A percentile compares a stretch with the other conserved stretches of the same genome.
phyloP scores from a whole-genome alignment of 2,329 filamentous ascomycete species.

The Amesomyces nigricolor region DNA sequence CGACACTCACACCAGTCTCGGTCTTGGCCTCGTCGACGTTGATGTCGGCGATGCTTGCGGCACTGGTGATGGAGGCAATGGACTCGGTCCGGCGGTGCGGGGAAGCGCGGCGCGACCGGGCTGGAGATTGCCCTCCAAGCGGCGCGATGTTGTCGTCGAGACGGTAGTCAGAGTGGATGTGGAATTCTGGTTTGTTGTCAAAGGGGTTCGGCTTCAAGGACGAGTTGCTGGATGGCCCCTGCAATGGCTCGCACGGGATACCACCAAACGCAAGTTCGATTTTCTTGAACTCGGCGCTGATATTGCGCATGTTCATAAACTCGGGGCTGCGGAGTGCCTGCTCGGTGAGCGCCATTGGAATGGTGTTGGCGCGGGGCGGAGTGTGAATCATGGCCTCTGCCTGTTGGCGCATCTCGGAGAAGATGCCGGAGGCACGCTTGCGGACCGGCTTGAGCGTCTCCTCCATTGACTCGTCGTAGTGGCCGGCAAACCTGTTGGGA shows the following conservation, averaged over 20 bases:
- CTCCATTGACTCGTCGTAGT: conserved; percentile 61
- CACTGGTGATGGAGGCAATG: conserved; percentile 51
- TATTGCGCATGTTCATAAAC: conserved; percentile 44
- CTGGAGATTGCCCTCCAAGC: conserved; percentile 19
- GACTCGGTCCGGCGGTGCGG: conserved; percentile 55
- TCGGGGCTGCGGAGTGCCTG: conserved; percentile 51
- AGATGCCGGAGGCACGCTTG: conserved; percentile 45
- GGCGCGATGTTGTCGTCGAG: conserved; percentile 18
- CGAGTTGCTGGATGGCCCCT: conserved; percentile 47
- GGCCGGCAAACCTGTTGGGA: conserved; percentile 51
- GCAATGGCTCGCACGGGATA: conserved; percentile 33
- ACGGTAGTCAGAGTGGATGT: conserved; percentile 27
- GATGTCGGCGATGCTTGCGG: conserved; percentile 55
- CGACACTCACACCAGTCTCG: conserved; percentile 78
- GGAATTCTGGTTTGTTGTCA: conserved; percentile 38
- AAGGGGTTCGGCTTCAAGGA: conserved; percentile 39
- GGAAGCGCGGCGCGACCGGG: conserved; percentile 28
- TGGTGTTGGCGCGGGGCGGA: conserved; percentile 47
- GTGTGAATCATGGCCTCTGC: conserved; percentile 50
- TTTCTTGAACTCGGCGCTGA: conserved; percentile 34
- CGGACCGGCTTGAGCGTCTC: conserved; percentile 57
- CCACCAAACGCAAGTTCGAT: conserved; percentile 30
- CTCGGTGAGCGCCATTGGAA: conserved; percentile 39
- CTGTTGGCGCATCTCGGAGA: conserved; percentile 54
- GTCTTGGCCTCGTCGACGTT: conserved; percentile 61